Percentiles rank a stretch among this genome's conserved stretches.
phyloP scores from a whole-genome alignment of 495 filamentous ascomycete genomes.

The Neurospora sp. region DNA sequence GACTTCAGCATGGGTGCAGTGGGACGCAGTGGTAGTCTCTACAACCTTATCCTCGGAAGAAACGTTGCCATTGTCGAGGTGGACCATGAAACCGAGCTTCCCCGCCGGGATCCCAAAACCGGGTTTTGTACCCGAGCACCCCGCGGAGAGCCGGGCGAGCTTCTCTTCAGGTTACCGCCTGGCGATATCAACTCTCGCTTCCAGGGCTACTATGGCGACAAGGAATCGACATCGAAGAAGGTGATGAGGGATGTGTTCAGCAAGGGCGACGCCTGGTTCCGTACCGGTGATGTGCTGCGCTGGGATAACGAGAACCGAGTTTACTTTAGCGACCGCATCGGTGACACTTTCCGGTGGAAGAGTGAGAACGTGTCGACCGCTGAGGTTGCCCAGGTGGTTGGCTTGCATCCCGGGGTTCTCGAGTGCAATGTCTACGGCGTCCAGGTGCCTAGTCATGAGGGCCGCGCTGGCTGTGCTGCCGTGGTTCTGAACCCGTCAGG shows the following conservation, averaged over 20 bases:
- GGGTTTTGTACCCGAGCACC: slow-evolving; percentile 56
- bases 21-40: slow-evolving; percentile 62
- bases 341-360: slow-evolving; percentile 95
- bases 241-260: slow-evolving; percentile 66
- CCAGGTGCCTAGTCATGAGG: slow-evolving; percentile 71
- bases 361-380: slow-evolving; percentile 84
- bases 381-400: slow-evolving; percentile 68
- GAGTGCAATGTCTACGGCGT: slow-evolving; percentile 92
- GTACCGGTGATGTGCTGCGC: slow-evolving; percentile 73
- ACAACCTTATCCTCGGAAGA: slow-evolving; percentile 41
- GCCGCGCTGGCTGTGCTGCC: slow-evolving; percentile 75
- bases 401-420: slow-evolving; percentile 51
- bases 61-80: slow-evolving; percentile 54
- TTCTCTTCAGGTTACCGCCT: slow-evolving; percentile 65
- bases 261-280: slow-evolving; percentile 81
- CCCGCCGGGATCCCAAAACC: slow-evolving; percentile 60
- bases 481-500: slow-evolving; percentile 40
- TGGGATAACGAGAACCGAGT: slow-evolving; percentile 62
- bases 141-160: slow-evolving; percentile 63
- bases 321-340: slow-evolving; percentile 84
- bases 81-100: slow-evolving; percentile 61
- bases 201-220: slow-evolving; percentile 82
- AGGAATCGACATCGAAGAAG: slow-evolving; percentile 63
- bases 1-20: slow-evolving; percentile 71
- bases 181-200: slow-evolving; percentile 54